Percentiles rank a stretch among this genome's conserved stretches.
These are phyloP conservation scores for Hymenoscyphus albidus DNA, from an alignment of 2,329 filamentous ascomycete species.

Conservation along the genomic window DNA sequence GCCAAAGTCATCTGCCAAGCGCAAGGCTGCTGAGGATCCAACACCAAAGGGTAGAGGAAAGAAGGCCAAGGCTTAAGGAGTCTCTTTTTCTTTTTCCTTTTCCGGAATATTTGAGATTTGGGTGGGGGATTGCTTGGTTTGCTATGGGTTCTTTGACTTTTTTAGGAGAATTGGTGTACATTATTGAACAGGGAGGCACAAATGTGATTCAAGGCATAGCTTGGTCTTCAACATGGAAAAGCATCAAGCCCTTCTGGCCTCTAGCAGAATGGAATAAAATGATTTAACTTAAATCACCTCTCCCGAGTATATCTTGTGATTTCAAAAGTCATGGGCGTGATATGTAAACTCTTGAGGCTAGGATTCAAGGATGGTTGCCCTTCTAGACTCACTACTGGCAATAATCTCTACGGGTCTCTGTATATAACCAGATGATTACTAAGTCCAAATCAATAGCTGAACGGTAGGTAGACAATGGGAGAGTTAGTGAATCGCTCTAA, in stretches of 20 bases:
- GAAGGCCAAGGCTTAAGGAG: constrained; percentile 18
- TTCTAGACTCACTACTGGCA: not conserved
- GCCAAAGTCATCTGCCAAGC: constrained; percentile 8
- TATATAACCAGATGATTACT: too few species aligned
- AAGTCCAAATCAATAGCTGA: too few species aligned
- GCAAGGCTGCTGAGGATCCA: constrained; percentile 11
- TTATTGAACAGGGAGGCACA: not conserved
- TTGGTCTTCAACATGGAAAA: not conserved
- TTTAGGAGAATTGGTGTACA: not conserved
- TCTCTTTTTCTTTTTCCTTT: not conserved
- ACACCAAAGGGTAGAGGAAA: constrained; percentile 10
- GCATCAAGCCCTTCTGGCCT: not conserved
- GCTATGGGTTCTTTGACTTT: not conserved
- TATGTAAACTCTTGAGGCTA: not conserved
- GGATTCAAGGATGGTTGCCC: not conserved
- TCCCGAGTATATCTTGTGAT: not conserved
- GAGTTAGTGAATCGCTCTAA: too few species aligned
- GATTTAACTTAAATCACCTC: not conserved
- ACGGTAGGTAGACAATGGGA: too few species aligned
- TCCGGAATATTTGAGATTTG: not conserved
- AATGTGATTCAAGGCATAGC: not conserved
- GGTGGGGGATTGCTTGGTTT: not conserved
- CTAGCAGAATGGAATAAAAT: not conserved
- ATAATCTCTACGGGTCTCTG: not conserved
- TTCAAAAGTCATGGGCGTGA: not conserved